Percentiles rank a stretch among this genome's conserved stretches.
Evolutionary conservation across 2,329 filamentous ascomycete genomes (phyloP).

Genomic region (Fusarium keratoplasticum): DNA sequence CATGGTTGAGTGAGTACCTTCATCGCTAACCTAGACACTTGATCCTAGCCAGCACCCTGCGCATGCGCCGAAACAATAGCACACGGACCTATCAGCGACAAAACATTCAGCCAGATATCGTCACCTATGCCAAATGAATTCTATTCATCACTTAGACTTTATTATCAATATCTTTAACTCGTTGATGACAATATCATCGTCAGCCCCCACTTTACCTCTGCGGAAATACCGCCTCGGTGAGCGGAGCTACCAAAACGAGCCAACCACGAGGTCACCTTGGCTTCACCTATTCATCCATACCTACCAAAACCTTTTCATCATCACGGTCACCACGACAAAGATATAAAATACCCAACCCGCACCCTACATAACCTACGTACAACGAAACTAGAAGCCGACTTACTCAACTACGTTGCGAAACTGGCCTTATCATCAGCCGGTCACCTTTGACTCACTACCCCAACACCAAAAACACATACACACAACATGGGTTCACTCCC

Average conservation of each 20-base stretch:
- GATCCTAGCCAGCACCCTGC: not conserved
- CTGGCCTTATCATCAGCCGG: not conserved
- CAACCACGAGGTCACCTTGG: constrained; percentile 10
- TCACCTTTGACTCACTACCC: not conserved
- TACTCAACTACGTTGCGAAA: not conserved
- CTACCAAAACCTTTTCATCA: constrained; percentile 1
- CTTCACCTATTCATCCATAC: constrained; percentile 4
- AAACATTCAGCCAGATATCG: not conserved
- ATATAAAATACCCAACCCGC: not conserved
- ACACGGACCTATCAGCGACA: not conserved
- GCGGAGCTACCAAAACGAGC: constrained; percentile 45
- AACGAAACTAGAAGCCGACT: not conserved
- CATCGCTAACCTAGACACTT: not conserved
- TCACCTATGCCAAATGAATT: not conserved
- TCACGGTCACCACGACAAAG: not conserved
- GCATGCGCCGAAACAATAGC: not conserved
- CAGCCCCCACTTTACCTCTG: constrained; percentile 14
- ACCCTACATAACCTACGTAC: not conserved
- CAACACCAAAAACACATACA: not conserved
- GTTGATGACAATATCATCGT: not conserved
- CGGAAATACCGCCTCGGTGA: not conserved
- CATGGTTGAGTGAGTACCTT: not conserved
- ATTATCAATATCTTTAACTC: not conserved
- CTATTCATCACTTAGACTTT: not conserved
- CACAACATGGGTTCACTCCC: constrained; percentile 50